A percentile compares a stretch with the other conserved stretches of the same genome.
Evolutionary conservation across 1,284 basidiomycete genomes (phyloP).

Genomic region (Coniferiporia weirii): DNA sequence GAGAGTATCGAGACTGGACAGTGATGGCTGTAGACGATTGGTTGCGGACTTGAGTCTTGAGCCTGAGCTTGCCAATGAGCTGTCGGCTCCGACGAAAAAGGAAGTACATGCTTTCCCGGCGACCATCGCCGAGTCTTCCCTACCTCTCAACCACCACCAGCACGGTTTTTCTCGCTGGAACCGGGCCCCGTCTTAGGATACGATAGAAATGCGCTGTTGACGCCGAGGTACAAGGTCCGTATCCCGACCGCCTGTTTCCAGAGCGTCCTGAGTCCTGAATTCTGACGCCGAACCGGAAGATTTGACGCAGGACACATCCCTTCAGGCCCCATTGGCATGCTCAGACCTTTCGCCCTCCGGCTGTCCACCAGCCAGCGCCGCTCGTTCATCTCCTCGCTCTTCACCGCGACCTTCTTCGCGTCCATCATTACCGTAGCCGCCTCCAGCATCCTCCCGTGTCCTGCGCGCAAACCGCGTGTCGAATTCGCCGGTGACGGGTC

Average conservation of each 20-base stretch:
- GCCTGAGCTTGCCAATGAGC: no score
- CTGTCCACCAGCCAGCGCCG: constrained; percentile 58
- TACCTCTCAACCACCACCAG: not conserved
- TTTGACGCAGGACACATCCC: no score
- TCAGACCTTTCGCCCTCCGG: constrained; percentile 43
- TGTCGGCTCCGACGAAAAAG: no score
- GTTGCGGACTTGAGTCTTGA: no score
- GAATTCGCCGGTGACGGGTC: constrained; percentile 48
- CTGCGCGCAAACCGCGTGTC: constrained; percentile 49
- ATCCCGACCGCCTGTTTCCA: not conserved
- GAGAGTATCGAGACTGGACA: no score
- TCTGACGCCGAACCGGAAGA: not conserved
- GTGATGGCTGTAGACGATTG: no score
- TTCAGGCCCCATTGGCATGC: not conserved
- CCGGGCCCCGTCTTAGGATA: not conserved
- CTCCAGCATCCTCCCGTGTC: constrained; percentile 72
- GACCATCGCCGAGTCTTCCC: not conserved
- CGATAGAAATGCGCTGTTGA: constrained; percentile 13
- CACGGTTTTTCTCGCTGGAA: no score
- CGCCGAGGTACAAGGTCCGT: not conserved
- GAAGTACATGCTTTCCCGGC: no score
- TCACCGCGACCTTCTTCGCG: constrained; percentile 71
- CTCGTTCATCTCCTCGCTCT: constrained; percentile 70
- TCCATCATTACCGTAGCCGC: constrained; percentile 76
- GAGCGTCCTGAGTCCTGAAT: not conserved